Evolutionary conservation across 805 yeast species (phyloP).

Genomic region (Candida wancherniae): DNA sequence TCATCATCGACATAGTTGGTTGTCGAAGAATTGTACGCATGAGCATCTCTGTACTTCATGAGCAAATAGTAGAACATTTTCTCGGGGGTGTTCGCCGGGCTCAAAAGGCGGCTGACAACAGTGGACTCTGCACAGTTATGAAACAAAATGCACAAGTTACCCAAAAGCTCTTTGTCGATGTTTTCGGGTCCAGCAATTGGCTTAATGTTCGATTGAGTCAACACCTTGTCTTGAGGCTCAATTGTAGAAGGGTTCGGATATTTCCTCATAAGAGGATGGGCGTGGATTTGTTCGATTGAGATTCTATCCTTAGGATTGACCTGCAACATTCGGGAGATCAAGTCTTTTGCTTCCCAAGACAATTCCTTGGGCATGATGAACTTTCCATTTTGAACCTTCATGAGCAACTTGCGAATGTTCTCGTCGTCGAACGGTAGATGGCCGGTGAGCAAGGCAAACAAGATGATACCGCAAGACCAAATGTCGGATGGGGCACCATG

Average conservation of each 20-base stretch:
- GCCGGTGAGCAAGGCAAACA: conserved; percentile 91
- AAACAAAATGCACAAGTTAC: conserved; percentile 73
- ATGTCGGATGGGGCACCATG: conserved; percentile 97
- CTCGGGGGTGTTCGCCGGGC: conserved; percentile 62
- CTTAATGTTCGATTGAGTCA: conserved; percentile 20
- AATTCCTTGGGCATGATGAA: conserved; percentile 78
- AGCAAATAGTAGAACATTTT: conserved; percentile 76
- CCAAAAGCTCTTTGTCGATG: conserved; percentile 71
- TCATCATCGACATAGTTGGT: conserved; percentile 24
- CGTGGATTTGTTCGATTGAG: conserved; percentile 66
- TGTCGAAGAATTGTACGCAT: conserved; percentile 33
- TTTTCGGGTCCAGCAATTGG: conserved; percentile 21
- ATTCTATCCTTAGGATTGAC: conserved; percentile 82
- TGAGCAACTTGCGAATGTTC: conserved; percentile 76
- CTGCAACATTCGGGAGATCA: conserved; percentile 72
- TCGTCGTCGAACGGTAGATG: conserved; percentile 97
- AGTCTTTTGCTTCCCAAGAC: conserved; percentile 80
- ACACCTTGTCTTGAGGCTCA: conserved; percentile 3
- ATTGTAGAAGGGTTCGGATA: conserved; percentile 42
- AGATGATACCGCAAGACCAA: conserved; percentile 96
- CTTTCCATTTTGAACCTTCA: conserved; percentile 88
- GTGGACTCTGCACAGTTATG: conserved; percentile 63
- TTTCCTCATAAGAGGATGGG: conserved; percentile 77
- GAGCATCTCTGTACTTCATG: conserved; percentile 65
- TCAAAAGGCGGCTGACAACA: conserved; percentile 49